A percentile compares a stretch with the other conserved stretches of the same genome.
phyloP scores from a whole-genome alignment of 2,329 filamentous ascomycete genomes.

The Malbranchea zuffiana region DNA sequence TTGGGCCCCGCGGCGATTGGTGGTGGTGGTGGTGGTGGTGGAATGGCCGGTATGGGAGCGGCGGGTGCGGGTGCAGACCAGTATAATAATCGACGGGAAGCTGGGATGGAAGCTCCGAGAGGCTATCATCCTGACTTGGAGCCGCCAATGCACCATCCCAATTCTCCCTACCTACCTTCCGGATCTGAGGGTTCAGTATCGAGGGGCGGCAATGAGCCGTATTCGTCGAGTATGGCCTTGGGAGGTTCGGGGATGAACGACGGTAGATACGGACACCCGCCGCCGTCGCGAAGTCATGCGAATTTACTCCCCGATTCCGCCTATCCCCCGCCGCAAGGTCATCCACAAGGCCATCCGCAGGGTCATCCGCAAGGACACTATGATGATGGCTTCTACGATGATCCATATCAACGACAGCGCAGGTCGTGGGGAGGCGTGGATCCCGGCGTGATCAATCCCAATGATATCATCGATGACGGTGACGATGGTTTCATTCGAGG shows the following conservation, averaged over 20 bases:
- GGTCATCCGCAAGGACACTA: slow-evolving; percentile 24
- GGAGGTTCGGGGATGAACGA: neutral
- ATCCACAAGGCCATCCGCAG: no score
- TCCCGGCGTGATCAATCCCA: slow-evolving; percentile 56
- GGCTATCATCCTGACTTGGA: slow-evolving; percentile 15
- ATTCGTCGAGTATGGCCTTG: neutral
- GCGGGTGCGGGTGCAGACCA: slow-evolving; percentile 52
- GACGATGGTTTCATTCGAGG: slow-evolving; percentile 63
- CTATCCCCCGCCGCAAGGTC: no score
- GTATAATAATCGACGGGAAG: no score
- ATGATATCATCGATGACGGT: slow-evolving; percentile 73
- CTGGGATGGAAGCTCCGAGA: slow-evolving; percentile 52
- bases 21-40: slow-evolving; percentile 47
- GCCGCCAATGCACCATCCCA: slow-evolving; percentile 1
- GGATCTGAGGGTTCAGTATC: no score
- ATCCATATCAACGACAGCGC: slow-evolving; percentile 55
- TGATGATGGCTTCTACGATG: slow-evolving; percentile 42
- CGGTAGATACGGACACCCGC: slow-evolving; percentile 1
- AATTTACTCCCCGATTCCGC: no score
- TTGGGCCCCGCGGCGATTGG: slow-evolving; percentile 47
- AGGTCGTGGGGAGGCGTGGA: slow-evolving; percentile 41
- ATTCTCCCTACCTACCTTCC: slow-evolving; percentile 1
- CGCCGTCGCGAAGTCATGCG: no score
- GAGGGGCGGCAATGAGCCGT: slow-evolving; percentile 1
- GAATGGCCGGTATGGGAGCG: slow-evolving; percentile 57